Evolutionary conservation across 2,329 filamentous ascomycete genomes (phyloP).

Genomic region (Colletotrichum camelliae): DNA sequence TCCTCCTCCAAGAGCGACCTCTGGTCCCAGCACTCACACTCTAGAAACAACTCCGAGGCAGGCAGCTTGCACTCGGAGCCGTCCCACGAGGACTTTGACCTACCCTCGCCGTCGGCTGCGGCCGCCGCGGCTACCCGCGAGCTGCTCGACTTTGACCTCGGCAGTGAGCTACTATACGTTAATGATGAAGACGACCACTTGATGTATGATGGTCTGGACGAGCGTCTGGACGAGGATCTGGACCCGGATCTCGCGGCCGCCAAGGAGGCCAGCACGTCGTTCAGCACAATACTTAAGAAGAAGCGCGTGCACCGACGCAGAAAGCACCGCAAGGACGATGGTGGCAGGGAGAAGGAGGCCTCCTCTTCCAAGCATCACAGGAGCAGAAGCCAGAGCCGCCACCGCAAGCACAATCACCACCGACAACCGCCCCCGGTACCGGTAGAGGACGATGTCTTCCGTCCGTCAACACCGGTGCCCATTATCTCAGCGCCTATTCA

Average conservation of each 20-base stretch:
- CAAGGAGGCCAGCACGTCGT: constrained; percentile 38
- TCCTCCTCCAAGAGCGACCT: constrained; percentile 39
- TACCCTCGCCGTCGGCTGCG: constrained; percentile 57
- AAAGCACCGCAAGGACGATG: constrained; percentile 37
- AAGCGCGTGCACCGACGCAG: constrained; percentile 45
- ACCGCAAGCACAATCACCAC: constrained; percentile 29
- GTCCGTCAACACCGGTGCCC: constrained; percentile 33
- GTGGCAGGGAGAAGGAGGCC: constrained; percentile 28
- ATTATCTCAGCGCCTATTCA: constrained; percentile 58
- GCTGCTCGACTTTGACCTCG: constrained; percentile 45
- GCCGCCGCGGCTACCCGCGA: constrained; percentile 59
- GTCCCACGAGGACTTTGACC: constrained; percentile 34
- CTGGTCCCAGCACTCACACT: constrained; percentile 48
- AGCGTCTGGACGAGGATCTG: constrained; percentile 34
- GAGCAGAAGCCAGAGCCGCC: constrained; percentile 22
- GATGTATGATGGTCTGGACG: constrained; percentile 36
- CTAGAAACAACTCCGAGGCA: constrained; percentile 37
- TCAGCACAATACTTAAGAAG: constrained; percentile 55
- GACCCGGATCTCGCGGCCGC: constrained; percentile 38
- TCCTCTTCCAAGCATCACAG: constrained; percentile 23
- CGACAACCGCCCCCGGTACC: constrained; percentile 18
- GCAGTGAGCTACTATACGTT: constrained; percentile 24
- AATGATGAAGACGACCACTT: constrained; percentile 21
- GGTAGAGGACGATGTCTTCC: constrained; percentile 24
- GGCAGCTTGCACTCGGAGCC: constrained; percentile 28